phyloP scores from a whole-genome alignment of 345 rosid species.

The Odontarrhena argentea region DNA sequence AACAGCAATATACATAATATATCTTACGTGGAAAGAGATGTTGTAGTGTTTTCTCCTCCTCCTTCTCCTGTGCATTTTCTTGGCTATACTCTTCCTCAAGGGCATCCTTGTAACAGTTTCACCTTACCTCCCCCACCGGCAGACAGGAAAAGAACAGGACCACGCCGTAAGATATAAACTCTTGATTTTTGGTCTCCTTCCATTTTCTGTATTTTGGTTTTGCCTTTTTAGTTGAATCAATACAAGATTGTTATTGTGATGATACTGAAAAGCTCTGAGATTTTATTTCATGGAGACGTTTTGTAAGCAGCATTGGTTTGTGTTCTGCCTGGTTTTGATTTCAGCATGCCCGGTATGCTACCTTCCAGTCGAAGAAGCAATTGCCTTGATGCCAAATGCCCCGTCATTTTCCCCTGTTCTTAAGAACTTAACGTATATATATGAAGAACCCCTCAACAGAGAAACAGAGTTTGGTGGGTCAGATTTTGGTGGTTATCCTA shows the following conservation, averaged over 20 bases:
- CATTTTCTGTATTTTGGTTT: not conserved
- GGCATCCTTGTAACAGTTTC: slow-evolving; percentile 90
- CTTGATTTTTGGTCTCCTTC: slow-evolving; percentile 4
- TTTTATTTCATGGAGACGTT: slow-evolving; percentile 1
- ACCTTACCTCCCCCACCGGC: slow-evolving; percentile 97
- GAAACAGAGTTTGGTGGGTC: slow-evolving; percentile 93
- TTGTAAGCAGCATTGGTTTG: slow-evolving; percentile 28
- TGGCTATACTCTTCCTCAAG: slow-evolving; percentile 91
- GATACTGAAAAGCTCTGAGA: slow-evolving; percentile 24
- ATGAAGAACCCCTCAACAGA: slow-evolving; percentile 62
- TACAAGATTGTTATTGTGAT: slow-evolving; percentile 18
- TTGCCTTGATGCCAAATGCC: slow-evolving; percentile 77
- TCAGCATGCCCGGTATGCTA: slow-evolving; percentile 99
- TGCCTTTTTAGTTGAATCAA: not conserved
- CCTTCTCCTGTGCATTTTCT: slow-evolving; percentile 75
- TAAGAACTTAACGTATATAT: slow-evolving; percentile 69
- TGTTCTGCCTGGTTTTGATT: slow-evolving; percentile 34
- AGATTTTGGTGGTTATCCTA: slow-evolving; percentile 95
- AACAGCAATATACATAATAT: slow-evolving; percentile 31
- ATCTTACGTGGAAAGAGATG: slow-evolving; percentile 32
- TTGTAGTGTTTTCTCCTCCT: slow-evolving; percentile 38
- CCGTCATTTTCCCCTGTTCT: slow-evolving; percentile 85
- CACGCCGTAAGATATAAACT: slow-evolving; percentile 70
- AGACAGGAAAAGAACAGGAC: slow-evolving; percentile 91
- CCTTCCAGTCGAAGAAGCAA: slow-evolving; percentile 93